Evolutionary conservation across 2,329 filamentous ascomycete genomes (phyloP), one percentile per base, ranked within the genome.

Genomic region (Claviceps sorghi): DNA sequence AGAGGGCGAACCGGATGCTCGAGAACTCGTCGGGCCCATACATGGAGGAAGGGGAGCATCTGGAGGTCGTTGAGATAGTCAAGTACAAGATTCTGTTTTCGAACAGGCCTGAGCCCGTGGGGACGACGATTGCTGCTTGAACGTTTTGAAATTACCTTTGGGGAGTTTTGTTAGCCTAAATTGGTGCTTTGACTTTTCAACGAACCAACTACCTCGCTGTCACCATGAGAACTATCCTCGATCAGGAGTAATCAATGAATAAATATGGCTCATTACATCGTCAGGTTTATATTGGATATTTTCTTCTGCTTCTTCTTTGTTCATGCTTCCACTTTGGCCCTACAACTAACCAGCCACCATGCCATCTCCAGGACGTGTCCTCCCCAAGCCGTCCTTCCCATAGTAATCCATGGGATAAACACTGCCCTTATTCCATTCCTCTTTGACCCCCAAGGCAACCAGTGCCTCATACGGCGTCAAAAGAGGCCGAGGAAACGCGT

Each of bases 401-500:
- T 98, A 98, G 64, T 95, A 98, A 67, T 98, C 90, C 93, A 98
- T 98, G 0, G 90, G 91, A 70, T 98, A 98, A 15, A 88, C 76
- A 7, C 55, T 50, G 11, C 54, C 53, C 34, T 58, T 53, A 17
- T 74, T 82, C 87, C 82, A 95, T 48, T 86, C 86, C 58, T 93
- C 78, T 57, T 78, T 80, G 56, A 82, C 82, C 3, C 86, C 89
- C 48, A 98, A 69, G n/a, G 88, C 87, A 36, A 98, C 83, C 54
- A 97, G 76, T 7, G 93, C 93, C 71, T 98, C 93, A 60, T 98
- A 96, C 2, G 93, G 91, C 50, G 91, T 97, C 63, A 98, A 68
- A 54, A 98, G 66, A 48, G 93, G 93, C 47, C 87, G 72, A 1
- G 88, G 80, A 64, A 98, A 98, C 0, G 93, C 93, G 70, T 97